Base-by-base conservation (phyloP, 1,139 yeast species). In the Candida labiduridarum region DNA sequence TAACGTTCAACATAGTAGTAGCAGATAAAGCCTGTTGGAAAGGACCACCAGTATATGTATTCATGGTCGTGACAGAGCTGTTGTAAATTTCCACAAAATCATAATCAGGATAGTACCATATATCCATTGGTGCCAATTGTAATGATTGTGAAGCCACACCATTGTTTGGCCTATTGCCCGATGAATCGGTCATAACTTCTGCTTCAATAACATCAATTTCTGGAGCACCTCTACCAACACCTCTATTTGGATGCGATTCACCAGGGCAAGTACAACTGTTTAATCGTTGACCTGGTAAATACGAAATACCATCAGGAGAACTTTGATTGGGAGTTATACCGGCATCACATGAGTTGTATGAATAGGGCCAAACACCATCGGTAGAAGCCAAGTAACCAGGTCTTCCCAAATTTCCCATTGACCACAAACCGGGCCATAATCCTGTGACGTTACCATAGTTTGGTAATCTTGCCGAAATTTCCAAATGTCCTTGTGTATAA, bases 351-450 rank as follows among this genome's bases (percentile, higher is more conserved):
- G 80, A 68, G 36, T 84, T 83, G 64, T 89, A 89, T n/a, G 90
- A 76, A 62, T 89, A 89, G 4, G 96, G 96, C 96, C 96, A 89
- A 15, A 87, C 85, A 44, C 96, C 96, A 42, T 89, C 94, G 4
- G 96, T 81, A 4, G 89, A 68, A 3, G 92, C 91, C 63, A 83
- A 65, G 64, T 79, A 89, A 11, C 96, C 96, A 0, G 96, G 90
- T 58, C 96, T 79, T 31, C 88, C 96, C 53, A 89, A 73, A 61
- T 89, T 89, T 47, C 96, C 96, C 78, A 89, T 76, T 1, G 95
- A 79, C 96, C 96, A 89, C 49, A 88, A 64, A 71, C 96, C 96
- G 1, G 96, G 96, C 96, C 96, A 89, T 52, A 89, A 71, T 40
- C 96, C 96, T n/a, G 84, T 76, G 31, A 84, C 76, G 51, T 80